Evolutionary conservation across 192 early-diverging fungal genomes (phyloP).

Genomic region (Gorgonomyces haynaldii): DNA sequence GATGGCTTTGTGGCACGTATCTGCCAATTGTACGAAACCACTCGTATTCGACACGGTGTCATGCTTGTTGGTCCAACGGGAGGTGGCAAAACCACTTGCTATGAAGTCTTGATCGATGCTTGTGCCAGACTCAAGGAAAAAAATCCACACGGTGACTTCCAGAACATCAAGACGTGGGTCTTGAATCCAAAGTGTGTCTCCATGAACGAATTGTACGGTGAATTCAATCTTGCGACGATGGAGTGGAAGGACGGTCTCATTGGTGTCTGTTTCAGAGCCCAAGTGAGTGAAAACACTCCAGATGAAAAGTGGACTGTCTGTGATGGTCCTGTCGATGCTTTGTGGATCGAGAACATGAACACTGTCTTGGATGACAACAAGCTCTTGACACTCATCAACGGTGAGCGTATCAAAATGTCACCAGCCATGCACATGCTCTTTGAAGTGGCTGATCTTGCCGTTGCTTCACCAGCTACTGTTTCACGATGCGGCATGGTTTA

Average conservation of each 20-base stretch:
- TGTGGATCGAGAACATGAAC: conserved; percentile 58
- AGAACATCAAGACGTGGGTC: conserved; percentile 42
- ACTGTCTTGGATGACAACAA: conserved; percentile 57
- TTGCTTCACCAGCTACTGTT: conserved; percentile 52
- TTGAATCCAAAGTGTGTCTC: conserved; percentile 53
- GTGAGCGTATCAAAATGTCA: conserved; percentile 51
- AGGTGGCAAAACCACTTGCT: conserved; percentile 51
- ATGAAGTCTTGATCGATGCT: conserved; percentile 39
- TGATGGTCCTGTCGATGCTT: conserved; percentile 50
- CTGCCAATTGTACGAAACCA: conserved; percentile 48
- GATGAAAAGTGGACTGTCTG: conserved; percentile 56
- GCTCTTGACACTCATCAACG: conserved; percentile 49
- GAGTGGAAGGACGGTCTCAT: conserved; percentile 56
- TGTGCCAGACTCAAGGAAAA: conserved; percentile 26
- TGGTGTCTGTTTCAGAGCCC: conserved; percentile 36
- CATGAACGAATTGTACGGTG: conserved; percentile 51
- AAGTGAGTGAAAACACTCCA: conserved; percentile 37
- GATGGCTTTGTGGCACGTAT: conserved; percentile 39
- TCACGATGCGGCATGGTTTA: conserved; percentile 51
- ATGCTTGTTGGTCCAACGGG: conserved; percentile 55
- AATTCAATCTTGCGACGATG: conserved; percentile 53
- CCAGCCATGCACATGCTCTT: conserved; percentile 53
- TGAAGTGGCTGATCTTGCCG: conserved; percentile 50
- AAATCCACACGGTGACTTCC: conserved; percentile 22
- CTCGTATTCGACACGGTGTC: conserved; percentile 46